phyloP scores from a whole-genome alignment of 192 early-diverging fungal genomes.

The Globomyces pollinis-pini region DNA sequence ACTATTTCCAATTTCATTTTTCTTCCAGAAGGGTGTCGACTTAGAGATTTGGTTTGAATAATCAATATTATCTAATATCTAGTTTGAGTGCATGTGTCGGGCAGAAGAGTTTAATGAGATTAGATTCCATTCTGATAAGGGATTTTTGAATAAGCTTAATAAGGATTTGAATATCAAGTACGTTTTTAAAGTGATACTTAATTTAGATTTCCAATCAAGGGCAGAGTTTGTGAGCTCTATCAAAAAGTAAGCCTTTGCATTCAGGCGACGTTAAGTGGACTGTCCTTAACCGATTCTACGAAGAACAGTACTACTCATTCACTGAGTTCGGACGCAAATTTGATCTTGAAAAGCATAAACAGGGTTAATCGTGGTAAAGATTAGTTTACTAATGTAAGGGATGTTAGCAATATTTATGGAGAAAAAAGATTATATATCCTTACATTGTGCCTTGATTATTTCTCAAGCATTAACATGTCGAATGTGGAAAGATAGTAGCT shows the following conservation, averaged over 20 bases:
- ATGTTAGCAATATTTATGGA: constrained; percentile 17
- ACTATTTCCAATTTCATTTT: constrained; percentile 14
- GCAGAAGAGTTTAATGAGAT: constrained; percentile 41
- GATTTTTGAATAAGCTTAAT: constrained; percentile 33
- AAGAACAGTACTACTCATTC: too few species aligned
- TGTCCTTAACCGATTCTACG: too few species aligned
- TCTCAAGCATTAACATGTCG: neutral
- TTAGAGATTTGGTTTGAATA: too few species aligned
- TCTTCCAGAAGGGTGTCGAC: neutral
- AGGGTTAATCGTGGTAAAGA: constrained; percentile 32
- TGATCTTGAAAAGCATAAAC: constrained; percentile 19
- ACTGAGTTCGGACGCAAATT: constrained; percentile 17
- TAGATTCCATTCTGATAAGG: constrained; percentile 34
- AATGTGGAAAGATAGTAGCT: neutral
- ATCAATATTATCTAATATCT: neutral
- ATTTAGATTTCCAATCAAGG: constrained; percentile 29
- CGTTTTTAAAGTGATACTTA: too few species aligned
- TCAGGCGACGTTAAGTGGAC: constrained; percentile 28
- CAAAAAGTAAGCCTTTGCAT: constrained; percentile 46
- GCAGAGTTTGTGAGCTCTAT: constrained; percentile 19
- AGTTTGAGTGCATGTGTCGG: constrained; percentile 36
- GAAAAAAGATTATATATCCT: constrained; percentile 13
- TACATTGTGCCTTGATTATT: neutral
- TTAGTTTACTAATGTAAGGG: constrained; percentile 13
- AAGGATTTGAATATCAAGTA: constrained; percentile 24